These are phyloP conservation scores for Entophlyctis helioformis DNA, from an alignment of 192 early-diverging fungal genomes.

Conservation along the genomic window DNA sequence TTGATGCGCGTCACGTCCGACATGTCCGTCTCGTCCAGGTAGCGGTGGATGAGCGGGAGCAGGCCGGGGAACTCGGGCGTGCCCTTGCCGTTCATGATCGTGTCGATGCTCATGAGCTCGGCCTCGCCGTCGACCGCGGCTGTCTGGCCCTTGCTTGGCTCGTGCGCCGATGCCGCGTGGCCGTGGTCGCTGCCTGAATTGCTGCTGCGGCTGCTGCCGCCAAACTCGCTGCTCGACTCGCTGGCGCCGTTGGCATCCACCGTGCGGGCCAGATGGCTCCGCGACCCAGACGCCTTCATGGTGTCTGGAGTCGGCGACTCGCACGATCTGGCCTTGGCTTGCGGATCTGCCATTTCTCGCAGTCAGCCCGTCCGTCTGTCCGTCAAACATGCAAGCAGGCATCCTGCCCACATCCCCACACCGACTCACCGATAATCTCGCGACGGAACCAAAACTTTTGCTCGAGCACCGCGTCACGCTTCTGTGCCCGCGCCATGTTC, in stretches of 20 bases:
- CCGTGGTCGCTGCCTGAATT: background rate
- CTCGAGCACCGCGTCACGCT: conserved; percentile 63
- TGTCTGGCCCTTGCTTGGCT: background rate
- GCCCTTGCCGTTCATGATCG: conserved; percentile 82
- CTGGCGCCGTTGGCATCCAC: background rate
- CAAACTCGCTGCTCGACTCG: background rate
- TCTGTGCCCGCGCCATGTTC: conserved; percentile 85
- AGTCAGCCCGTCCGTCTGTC: background rate
- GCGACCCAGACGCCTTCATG: background rate
- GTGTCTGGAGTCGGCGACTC: background rate
- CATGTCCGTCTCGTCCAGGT: conserved; percentile 65
- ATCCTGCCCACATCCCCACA: background rate
- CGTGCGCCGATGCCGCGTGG: background rate
- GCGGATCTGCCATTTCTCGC: conserved; percentile 7
- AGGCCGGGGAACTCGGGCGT: conserved; percentile 64
- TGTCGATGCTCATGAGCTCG: conserved; percentile 67
- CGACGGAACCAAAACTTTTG: conserved; percentile 89
- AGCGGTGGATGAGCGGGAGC: conserved; percentile 69
- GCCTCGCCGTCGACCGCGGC: conserved; percentile 4
- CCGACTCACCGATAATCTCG: conserved; percentile 49
- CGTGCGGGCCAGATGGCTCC: background rate
- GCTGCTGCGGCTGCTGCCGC: conserved; percentile 4
- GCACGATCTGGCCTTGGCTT: conserved; percentile 4
- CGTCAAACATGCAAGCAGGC: background rate
- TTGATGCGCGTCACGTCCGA: conserved; percentile 52